Conservation (phyloP, 1,284 basidiomycete genomes). For the Polyporus tsugae region DNA sequence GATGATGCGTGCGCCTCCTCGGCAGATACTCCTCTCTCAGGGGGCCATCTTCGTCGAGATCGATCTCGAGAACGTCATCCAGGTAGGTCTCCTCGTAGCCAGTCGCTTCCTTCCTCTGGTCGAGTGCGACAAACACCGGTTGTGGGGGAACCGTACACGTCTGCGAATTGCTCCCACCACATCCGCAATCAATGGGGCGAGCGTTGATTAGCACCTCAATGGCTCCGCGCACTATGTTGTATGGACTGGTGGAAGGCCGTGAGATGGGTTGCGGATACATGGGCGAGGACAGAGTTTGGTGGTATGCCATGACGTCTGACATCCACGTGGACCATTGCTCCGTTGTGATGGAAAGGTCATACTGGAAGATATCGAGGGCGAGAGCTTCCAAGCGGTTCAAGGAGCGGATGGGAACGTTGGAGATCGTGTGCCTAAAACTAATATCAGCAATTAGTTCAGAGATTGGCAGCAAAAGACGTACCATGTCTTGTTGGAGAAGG, state of each 20-base stretch:
- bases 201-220: constrained; percentile 72
- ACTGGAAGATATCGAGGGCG: constrained; percentile 71
- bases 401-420: constrained; percentile 71
- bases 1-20: constrained; percentile 60
- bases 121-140: constrained; percentile 75
- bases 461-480: constrained; percentile 46
- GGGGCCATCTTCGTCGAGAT: constrained; percentile 83
- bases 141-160: constrained; percentile 47
- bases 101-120: constrained; percentile 62
- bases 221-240: constrained; percentile 70
- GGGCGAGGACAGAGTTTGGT: constrained; percentile 65
- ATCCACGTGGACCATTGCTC: constrained; percentile 77
- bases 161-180: constrained; percentile 27
- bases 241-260: constrained; percentile 74
- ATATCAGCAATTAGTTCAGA: constrained; percentile 5
- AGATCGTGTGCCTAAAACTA: constrained; percentile 76
- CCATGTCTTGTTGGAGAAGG: constrained; percentile 94
- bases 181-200: constrained; percentile 39
- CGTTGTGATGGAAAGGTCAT: constrained; percentile 72
- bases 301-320: constrained; percentile 65
- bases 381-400: constrained; percentile 77
- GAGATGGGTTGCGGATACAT: constrained; percentile 78
- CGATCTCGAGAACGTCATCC: constrained; percentile 69
- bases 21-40: constrained; percentile 82
- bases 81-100: constrained; percentile 50